Percentiles rank a stretch among this genome's conserved stretches.
These are phyloP conservation scores for Cyphellophora attinorum DNA, from an alignment of 2,329 filamentous ascomycete species.

Conservation along the genomic window DNA sequence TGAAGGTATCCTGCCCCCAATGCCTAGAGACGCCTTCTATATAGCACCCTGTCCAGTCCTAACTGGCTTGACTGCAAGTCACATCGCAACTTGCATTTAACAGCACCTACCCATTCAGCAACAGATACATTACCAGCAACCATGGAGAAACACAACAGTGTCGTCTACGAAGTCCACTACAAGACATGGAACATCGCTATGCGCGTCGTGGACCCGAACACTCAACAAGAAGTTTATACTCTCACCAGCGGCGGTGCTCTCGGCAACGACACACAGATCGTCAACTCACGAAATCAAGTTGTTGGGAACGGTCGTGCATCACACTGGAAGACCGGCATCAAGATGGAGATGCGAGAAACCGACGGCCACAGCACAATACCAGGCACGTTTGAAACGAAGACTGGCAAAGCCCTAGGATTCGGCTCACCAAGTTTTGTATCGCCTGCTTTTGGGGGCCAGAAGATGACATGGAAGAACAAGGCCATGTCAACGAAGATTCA, in stretches of 20 bases:
- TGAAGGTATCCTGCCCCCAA: no score
- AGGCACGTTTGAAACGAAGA: constrained; percentile 1
- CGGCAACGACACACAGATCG: background rate
- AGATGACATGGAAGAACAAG: constrained; percentile 7
- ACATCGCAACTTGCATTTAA: no score
- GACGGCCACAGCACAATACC: background rate
- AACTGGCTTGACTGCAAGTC: no score
- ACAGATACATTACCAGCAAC: no score
- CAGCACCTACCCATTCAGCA: no score
- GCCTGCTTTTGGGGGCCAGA: constrained; percentile 4
- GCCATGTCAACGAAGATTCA: constrained; percentile 4
- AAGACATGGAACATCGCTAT: background rate
- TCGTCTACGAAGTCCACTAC: background rate
- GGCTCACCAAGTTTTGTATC: constrained; percentile 3
- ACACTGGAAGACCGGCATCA: background rate
- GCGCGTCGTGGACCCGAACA: background rate
- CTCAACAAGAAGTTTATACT: background rate
- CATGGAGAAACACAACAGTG: no score
- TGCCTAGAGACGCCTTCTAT: no score
- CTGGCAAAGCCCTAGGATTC: background rate
- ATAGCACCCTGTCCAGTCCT: no score
- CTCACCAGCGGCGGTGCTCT: background rate
- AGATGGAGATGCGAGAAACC: background rate
- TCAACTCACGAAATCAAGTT: background rate
- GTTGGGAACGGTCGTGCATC: background rate